A percentile compares a stretch with the other conserved stretches of the same genome.
These are phyloP conservation scores for Mariannaea sp. DNA, from an alignment of 2,329 filamentous ascomycete species.

Conservation along the genomic window DNA sequence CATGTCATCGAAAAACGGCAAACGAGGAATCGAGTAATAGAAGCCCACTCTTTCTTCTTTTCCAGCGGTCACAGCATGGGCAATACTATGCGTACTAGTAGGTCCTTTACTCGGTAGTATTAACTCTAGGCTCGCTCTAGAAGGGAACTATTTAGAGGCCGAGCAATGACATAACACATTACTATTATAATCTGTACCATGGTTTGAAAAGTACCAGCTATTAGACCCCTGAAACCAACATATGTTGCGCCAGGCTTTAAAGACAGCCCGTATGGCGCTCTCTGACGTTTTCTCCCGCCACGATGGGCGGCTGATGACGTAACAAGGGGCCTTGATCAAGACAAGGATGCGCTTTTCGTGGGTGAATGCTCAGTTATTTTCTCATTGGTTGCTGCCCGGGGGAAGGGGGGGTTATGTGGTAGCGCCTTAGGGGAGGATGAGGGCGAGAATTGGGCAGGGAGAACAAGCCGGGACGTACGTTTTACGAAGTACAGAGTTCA, in stretches of 20 bases:
- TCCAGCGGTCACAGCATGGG: conserved; percentile 3
- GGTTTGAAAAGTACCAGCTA: too few relatives aligned
- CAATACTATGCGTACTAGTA: too few relatives aligned
- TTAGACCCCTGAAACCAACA: too few relatives aligned
- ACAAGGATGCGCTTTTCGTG: conserved; percentile 4
- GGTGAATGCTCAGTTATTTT: conserved; percentile 20
- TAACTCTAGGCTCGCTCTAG: not conserved
- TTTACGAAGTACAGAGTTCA: not conserved
- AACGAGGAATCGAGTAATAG: not conserved
- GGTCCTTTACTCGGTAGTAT: too few relatives aligned
- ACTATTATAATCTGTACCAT: too few relatives aligned
- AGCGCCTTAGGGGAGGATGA: conserved; percentile 27
- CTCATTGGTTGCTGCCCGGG: conserved; percentile 17
- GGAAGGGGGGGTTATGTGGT: conserved; percentile 20
- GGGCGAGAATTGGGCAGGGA: conserved; percentile 15
- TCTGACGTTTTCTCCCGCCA: not conserved
- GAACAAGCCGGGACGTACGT: conserved; percentile 10
- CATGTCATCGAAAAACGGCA: not conserved
- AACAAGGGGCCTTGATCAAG: not conserved
- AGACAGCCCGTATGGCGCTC: too few relatives aligned
- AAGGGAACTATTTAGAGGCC: not conserved
- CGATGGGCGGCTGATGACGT: not conserved
- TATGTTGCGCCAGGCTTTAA: too few relatives aligned
- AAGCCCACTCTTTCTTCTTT: not conserved
- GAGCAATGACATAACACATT: not conserved